Base-by-base conservation (phyloP, 1,284 basidiomycete genomes). In the Trichosporon sp. region DNA sequence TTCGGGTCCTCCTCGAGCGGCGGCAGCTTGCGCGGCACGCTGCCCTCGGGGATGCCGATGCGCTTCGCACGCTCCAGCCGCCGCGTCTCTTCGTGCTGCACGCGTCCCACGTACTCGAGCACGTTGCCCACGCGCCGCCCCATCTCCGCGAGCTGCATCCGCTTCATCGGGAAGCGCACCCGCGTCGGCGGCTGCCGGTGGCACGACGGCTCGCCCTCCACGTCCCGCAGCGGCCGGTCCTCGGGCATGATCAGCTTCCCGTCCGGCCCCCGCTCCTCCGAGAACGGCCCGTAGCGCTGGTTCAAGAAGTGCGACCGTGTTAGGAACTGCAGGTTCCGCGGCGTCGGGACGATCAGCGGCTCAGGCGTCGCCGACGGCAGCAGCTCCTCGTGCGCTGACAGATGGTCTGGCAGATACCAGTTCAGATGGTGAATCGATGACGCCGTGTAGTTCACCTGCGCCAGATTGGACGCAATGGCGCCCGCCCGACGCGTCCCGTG, bases 131-230 rank as follows among this genome's bases (percentile, higher is more conserved):
- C 93, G 23, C 96, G 89, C 84, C 98, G 98, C 81, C 94, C 92
- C 93, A 99, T 97, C 80, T 99, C 96, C 21, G 90, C 91, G 27
- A 96, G 90, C 74, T 95, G 97, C 87, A 91, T 94, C 65, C 96
- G 87, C 82, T 97, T 96, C 72, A 89, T 88, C 0, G 96, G 96
- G 89, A 93, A 99, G 75, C 92, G 92, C 69, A 98, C 91, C 80
- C 93, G 92, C 27, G 95, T 93, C 1, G 94, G 92, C 51, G 93
- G 87, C 81, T 98, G 95, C 74, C 89, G 86, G 56, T 82, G 81
- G 71, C 86, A 87, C 53, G 83, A 66, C 15, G 78, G 70, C 18
- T 78, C 74, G 11, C 75, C 76, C 11, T 76, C 71, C 0, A 73
- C 66, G 62, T 79, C 76, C 38, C 80, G 72, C 21, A 70, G 64